Base-by-base conservation (phyloP, 2,329 filamentous ascomycete species). In the Xylaria sp. region DNA sequence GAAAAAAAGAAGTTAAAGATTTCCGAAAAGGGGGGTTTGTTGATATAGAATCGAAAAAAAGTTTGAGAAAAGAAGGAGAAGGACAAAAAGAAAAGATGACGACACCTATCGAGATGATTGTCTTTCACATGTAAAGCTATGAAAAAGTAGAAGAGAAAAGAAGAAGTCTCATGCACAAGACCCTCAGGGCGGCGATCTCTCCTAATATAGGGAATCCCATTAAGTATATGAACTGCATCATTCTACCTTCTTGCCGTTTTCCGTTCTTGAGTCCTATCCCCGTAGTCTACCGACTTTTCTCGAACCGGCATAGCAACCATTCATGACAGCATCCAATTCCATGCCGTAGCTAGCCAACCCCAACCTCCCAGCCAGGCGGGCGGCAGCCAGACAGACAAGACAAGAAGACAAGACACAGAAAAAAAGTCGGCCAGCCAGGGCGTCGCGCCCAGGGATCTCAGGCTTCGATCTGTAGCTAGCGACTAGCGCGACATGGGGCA, bases 381-480 rank as follows among this genome's bases (percentile, higher is more conserved):
- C 23, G 23, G 23, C 23, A 30, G 23, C 23, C 23, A 30, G 23
- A 30, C 23, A 30, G n/a, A n/a, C n/a, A n/a, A n/a, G n/a, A n/a
- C n/a, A n/a, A n/a, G n/a, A n/a, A 2, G 23, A 30, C 23, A 30
- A 30, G 23, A 30, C 23, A 30, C 23, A 30, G 23, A 30, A 30
- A 30, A 30, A 30, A 30, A 30, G 23, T 30, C 23, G 23, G 23
- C 23, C 23, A 30, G 23, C 23, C 23, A 30, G 23, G 23, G 23
- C 23, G 23, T 30, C 23, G 23, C 23, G 23, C 23, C 23, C 23
- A 30, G 23, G 23, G 23, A 30, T 30, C 23, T 30, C 23, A 30
- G 23, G 52, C 30, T 11, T 2, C 59, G 70, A 71, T 72, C 70
- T 69, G 69, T 69, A 69, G 68, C 69, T 66, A 67, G 67, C 37